A percentile compares a stretch with the other conserved stretches of the same genome.
These are phyloP conservation scores for Sarcodon aspratus DNA, from an alignment of 768 basidiomycete genomes.

Conservation along the genomic window DNA sequence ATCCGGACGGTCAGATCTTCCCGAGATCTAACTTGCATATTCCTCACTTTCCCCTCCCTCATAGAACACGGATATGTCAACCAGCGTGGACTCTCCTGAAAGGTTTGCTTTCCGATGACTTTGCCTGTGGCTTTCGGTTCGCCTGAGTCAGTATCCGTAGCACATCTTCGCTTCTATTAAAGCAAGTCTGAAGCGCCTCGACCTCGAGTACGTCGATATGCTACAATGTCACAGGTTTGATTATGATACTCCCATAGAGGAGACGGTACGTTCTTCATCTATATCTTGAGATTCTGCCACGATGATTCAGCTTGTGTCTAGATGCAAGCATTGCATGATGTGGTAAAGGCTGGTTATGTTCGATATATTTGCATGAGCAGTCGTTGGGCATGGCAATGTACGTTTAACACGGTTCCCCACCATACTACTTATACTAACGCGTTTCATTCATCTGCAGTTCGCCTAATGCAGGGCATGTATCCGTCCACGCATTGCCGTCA, in stretches of 20 bases:
- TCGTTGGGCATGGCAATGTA: slow-evolving; percentile 24
- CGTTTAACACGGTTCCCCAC: neutral
- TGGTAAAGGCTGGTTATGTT: slow-evolving; percentile 31
- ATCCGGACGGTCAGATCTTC: too few relatives aligned
- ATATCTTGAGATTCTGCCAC: neutral
- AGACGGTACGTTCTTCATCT: slow-evolving; percentile 12
- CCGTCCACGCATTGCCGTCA: slow-evolving; percentile 22
- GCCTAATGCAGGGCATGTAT: slow-evolving; percentile 19
- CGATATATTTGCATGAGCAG: slow-evolving; percentile 29
- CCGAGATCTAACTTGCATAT: too few relatives aligned
- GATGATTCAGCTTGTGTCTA: neutral
- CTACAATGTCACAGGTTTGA: slow-evolving; percentile 26
- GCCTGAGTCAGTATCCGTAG: slow-evolving; percentile 11
- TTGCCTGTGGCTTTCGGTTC: neutral
- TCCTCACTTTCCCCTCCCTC: too few relatives aligned
- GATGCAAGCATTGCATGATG: slow-evolving; percentile 37
- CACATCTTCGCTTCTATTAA: slow-evolving; percentile 39
- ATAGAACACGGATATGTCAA: slow-evolving; percentile 36
- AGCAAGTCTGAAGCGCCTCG: slow-evolving; percentile 25
- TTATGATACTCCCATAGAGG: slow-evolving; percentile 27
- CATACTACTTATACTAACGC: slow-evolving; percentile 3
- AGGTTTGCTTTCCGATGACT: slow-evolving; percentile 11
- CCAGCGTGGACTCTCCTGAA: slow-evolving; percentile 33
- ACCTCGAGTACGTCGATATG: slow-evolving; percentile 35
- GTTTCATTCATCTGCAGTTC: slow-evolving; percentile 11